phyloP scores from a whole-genome alignment of 169 alveolate species.

The Toxoplasma gondii region DNA sequence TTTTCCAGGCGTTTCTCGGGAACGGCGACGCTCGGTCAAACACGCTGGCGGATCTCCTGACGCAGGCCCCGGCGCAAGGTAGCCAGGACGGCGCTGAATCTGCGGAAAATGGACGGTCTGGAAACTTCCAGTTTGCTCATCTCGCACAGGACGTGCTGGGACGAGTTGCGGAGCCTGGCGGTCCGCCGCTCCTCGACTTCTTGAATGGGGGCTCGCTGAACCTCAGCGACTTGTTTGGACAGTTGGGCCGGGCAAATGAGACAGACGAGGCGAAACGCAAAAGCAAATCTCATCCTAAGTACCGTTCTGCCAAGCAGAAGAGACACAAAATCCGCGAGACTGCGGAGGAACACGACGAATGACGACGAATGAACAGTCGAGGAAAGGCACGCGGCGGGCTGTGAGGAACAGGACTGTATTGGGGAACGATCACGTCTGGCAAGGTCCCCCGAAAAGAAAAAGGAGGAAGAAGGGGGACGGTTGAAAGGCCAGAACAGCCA shows the following conservation, averaged over 20 bases:
- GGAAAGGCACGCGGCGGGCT: no score
- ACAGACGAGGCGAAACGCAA: background rate
- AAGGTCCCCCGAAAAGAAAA: no score
- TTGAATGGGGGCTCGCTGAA: background rate
- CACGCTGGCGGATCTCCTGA: background rate
- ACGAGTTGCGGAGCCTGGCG: background rate
- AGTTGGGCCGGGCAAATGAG: background rate
- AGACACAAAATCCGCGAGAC: background rate
- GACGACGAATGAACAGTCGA: no score
- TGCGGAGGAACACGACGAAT: no score
- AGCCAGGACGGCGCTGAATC: background rate
- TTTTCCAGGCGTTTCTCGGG: background rate
- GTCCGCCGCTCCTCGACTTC: background rate
- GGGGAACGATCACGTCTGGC: no score
- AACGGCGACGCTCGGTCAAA: background rate
- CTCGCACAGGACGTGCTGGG: background rate
- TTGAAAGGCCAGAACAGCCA: no score
- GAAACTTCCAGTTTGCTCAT: background rate
- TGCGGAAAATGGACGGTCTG: background rate
- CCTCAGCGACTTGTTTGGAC: background rate
- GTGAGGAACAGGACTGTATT: no score
- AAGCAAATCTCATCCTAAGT: background rate
- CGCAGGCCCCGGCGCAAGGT: background rate
- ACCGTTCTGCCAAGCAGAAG: background rate
- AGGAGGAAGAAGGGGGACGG: no score